Conservation (phyloP, 495 filamentous ascomycete genomes). For the Penicillium desertorum region DNA sequence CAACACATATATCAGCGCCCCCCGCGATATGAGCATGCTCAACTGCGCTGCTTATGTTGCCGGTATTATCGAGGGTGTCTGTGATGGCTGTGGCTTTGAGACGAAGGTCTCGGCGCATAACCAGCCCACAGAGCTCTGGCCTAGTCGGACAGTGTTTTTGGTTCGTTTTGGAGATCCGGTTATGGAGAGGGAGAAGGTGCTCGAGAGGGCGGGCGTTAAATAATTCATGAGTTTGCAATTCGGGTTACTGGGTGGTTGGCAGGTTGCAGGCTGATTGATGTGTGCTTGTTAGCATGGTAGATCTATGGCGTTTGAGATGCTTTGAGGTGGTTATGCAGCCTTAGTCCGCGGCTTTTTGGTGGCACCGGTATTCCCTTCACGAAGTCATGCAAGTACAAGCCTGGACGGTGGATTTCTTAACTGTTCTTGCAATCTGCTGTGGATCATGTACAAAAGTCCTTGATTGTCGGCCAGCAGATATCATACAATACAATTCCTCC, state of each 20-base stretch:
- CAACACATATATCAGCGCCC: constrained; percentile 88
- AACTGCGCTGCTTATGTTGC: constrained; percentile 97
- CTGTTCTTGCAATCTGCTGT: not conserved
- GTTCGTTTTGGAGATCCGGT: constrained; percentile 86
- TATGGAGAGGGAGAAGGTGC: constrained; percentile 81
- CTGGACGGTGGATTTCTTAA: not conserved
- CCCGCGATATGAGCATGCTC: constrained; percentile 90
- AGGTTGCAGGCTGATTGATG: not conserved
- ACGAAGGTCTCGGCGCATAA: constrained; percentile 90
- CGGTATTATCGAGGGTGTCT: constrained; percentile 92
- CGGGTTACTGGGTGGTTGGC: not conserved
- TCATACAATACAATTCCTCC: constrained; percentile 11
- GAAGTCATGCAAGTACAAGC: constrained; percentile 9
- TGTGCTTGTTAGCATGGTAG: not conserved
- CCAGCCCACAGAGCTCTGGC: constrained; percentile 83
- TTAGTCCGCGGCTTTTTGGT: not conserved
- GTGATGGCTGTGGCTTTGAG: constrained; percentile 86
- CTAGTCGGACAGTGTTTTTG: constrained; percentile 91
- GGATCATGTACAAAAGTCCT: constrained; percentile 17
- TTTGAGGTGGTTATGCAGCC: not conserved
- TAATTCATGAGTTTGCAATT: constrained; percentile 17
- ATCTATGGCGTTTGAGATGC: constrained; percentile 2
- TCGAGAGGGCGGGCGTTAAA: constrained; percentile 52
- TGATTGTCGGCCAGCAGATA: constrained; percentile 3
- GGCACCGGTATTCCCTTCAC: not conserved